phyloP scores from a whole-genome alignment of 306 rosid genomes.

The Gynostemma pentaphyllum region DNA sequence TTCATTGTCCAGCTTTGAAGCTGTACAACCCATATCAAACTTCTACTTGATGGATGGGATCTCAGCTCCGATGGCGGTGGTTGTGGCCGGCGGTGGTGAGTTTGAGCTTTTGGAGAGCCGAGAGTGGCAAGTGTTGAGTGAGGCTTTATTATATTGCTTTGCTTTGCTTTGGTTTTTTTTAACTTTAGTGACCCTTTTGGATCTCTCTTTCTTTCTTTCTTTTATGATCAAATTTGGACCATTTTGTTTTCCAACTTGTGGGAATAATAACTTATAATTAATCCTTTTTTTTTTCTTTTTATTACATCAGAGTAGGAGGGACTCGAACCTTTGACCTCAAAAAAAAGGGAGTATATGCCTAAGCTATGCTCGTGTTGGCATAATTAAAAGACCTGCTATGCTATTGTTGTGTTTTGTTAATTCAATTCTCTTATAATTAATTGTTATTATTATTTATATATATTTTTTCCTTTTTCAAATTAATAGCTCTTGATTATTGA shows the following conservation, averaged over 20 bases:
- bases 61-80: background rate
- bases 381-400: no score
- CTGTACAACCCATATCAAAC: slow-evolving; percentile 68
- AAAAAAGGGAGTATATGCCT: no score
- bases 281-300: no score
- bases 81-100: background rate
- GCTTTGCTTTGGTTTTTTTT: background rate
- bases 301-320: no score
- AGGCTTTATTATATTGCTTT: background rate
- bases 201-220: background rate
- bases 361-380: no score
- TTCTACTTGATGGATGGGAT: background rate
- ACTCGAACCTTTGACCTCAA: no score
- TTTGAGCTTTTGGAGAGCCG: background rate
- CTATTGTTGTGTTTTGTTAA: no score
- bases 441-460: no score
- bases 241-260: background rate
- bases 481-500: no score
- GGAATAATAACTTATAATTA: background rate
- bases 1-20: slow-evolving; percentile 82
- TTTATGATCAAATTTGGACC: slow-evolving; percentile 4
- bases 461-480: no score
- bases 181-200: background rate
- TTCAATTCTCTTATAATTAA: no score
- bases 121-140: background rate